Evolutionary conservation across 805 yeast species (phyloP).

Genomic region (Candida namnaoensis): DNA sequence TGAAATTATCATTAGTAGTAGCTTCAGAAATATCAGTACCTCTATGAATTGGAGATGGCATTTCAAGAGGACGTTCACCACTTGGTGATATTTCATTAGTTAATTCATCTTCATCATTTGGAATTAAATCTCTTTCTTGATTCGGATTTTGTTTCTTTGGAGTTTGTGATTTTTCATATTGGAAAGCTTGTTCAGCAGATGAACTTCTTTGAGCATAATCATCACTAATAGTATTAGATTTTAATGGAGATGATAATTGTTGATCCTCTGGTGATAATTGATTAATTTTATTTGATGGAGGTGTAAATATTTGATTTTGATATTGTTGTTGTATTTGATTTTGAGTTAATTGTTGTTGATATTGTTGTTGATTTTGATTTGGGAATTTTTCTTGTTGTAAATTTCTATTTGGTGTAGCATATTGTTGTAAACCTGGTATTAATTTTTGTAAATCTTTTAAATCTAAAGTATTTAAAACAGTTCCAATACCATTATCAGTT

Average conservation of each 20-base stretch:
- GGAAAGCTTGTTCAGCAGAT: slow-evolving; percentile 17
- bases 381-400: slow-evolving; percentile 10
- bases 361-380: slow-evolving; percentile 5
- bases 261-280: slow-evolving; percentile 20
- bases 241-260: neutral
- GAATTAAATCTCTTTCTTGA: no score
- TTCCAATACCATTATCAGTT: slow-evolving; percentile 45
- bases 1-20: no score
- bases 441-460: slow-evolving; percentile 25
- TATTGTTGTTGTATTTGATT: neutral
- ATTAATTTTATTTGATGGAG: slow-evolving; percentile 4
- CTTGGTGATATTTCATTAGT: neutral
- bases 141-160: neutral
- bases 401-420: slow-evolving; percentile 24
- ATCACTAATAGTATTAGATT: no score
- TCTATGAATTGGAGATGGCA: slow-evolving; percentile 18
- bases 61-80: slow-evolving; percentile 9
- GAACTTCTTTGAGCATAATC: neutral
- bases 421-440: slow-evolving; percentile 26
- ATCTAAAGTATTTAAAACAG: slow-evolving; percentile 58
- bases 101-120: no score
- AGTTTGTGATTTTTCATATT: slow-evolving; percentile 5
- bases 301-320: neutral
- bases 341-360: slow-evolving; percentile 7
- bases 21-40: no score